Conservation (phyloP, 257 asterid genomes). For the Petunia secreta region DNA sequence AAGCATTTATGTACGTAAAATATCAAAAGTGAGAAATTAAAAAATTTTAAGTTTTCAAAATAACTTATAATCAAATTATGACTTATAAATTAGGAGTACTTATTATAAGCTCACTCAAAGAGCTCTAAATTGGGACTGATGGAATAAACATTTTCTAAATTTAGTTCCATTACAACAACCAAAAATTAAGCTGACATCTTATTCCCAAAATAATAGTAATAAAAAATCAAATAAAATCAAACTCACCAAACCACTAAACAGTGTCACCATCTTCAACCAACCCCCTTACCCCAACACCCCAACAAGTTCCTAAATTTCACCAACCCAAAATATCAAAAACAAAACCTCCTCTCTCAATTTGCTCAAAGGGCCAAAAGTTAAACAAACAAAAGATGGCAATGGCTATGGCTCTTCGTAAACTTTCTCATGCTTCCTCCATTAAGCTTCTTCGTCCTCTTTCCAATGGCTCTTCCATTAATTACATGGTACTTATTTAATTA, state of each 20-base stretch:
- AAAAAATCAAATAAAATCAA: background rate
- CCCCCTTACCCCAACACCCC: background rate
- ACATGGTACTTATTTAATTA: constrained; percentile 46
- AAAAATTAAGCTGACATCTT: background rate
- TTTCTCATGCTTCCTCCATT: constrained; percentile 42
- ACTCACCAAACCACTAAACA: background rate
- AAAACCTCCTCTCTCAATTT: background rate
- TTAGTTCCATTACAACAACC: background rate
- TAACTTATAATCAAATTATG: too few relatives aligned
- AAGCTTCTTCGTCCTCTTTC: constrained; percentile 43
- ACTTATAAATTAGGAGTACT: too few relatives aligned
- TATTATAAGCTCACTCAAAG: background rate
- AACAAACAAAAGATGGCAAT: constrained; percentile 27
- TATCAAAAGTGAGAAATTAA: too few relatives aligned
- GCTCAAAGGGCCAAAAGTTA: background rate
- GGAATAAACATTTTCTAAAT: background rate
- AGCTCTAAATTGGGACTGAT: background rate
- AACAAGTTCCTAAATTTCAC: background rate
- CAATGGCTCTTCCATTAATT: constrained; percentile 42
- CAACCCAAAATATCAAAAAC: background rate
- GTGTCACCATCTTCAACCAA: constrained; percentile 15
- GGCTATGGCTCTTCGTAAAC: constrained; percentile 77
- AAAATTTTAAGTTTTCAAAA: background rate
- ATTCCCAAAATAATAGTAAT: background rate
- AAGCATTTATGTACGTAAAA: too few relatives aligned